Base-by-base conservation (phyloP, 495 filamentous ascomycete genomes). In the Tuber calosporum region DNA sequence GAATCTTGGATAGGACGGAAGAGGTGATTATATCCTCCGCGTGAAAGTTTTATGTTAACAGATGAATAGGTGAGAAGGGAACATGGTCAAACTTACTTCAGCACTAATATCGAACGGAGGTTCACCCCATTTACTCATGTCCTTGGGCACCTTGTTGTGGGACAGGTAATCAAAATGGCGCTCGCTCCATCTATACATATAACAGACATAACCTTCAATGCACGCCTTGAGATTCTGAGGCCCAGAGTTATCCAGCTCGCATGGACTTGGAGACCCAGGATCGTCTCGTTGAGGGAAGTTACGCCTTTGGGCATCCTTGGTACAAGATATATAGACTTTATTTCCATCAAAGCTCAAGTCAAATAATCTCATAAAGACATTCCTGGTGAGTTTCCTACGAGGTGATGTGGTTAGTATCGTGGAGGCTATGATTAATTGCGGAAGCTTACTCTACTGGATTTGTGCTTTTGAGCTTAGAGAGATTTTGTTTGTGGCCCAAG, bases 221-320 rank as follows among this genome's bases (percentile, higher is more conserved):
- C 79, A 81, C 37, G 79, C 79, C 68, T 81, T 81, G 68, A 81
- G 72, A 41, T 81, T 71, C 38, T 78, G 75, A 13, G 79, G 79
- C 4, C 79, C 79, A 30, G 67, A 71, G 45, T 79, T 77, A 62
- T 81, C 79, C 26, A 71, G 62, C 3, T 58, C 48, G 30, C 79
- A 80, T 17, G 42, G 30, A 39, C 66, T 58, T 15, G 8, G 53
- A 5, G 66, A 5, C 1, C 74, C 66, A 36, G 34, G 17, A 15
- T 43, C 13, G 20, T 78, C 76, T 8, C 19, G 67, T 4, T 34
- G 62, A 30, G 74, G 74, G 8, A 69, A 38, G 4, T 34, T 7
- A 1, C 76, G 76, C 8, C 53, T 69, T 30, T 76, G 58, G 30
- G 53, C 58, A 41, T 81, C 79, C 66, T 68, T 69, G 26, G 79